These are phyloP conservation scores for Paramecium primaurelia DNA, from an alignment of 73 alveolate genomes.

Conservation along the genomic window DNA sequence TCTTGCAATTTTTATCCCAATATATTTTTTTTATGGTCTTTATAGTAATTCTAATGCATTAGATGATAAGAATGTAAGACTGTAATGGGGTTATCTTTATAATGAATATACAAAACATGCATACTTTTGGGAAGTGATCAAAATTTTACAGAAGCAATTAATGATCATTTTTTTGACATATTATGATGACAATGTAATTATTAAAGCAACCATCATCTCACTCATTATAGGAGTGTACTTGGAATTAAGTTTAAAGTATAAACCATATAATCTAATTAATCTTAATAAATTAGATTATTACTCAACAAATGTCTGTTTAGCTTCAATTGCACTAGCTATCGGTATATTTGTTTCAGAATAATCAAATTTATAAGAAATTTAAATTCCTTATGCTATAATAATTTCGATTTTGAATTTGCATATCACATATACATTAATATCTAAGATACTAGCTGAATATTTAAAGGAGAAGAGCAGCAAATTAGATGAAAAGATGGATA, in stretches of 20 bases:
- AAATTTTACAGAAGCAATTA: not conserved
- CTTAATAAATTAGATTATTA: slow-evolving; percentile 1
- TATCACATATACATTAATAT: not conserved
- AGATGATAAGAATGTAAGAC: not conserved
- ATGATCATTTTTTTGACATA: not conserved
- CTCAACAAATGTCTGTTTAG: not conserved
- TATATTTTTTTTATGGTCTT: not conserved
- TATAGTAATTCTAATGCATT: not conserved
- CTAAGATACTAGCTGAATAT: not conserved
- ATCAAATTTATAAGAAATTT: not conserved
- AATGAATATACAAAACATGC: not conserved
- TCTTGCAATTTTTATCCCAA: not conserved
- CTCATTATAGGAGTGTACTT: not conserved
- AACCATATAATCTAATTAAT: not conserved
- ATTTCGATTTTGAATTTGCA: not conserved
- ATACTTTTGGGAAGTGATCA: slow-evolving; percentile 43
- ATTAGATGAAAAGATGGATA: not conserved
- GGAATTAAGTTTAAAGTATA: not conserved
- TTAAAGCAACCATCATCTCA: not conserved
- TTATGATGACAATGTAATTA: not conserved
- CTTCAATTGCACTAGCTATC: not conserved
- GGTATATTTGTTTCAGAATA: not conserved
- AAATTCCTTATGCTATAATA: not conserved
- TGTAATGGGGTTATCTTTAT: slow-evolving; percentile 21
- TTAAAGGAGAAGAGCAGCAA: not conserved